These are phyloP conservation scores for Backusella morwellensis DNA, from an alignment of 192 early-diverging fungal species.

Conservation along the genomic window DNA sequence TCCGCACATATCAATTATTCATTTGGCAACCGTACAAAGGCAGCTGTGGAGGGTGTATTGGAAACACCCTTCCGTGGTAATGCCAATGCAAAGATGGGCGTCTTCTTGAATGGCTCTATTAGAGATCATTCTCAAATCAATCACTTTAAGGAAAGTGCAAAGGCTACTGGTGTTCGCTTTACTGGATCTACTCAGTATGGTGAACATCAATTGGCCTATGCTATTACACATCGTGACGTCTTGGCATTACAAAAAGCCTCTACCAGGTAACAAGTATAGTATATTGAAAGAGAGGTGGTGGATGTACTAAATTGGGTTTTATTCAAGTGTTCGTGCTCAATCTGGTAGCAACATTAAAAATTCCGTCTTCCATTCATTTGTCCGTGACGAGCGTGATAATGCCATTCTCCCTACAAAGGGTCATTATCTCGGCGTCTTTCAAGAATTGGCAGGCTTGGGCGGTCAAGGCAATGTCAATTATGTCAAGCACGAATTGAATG, in stretches of 20 bases:
- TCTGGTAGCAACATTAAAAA: slow-evolving; percentile 62
- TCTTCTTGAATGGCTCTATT: slow-evolving; percentile 18
- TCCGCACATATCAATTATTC: slow-evolving; percentile 49
- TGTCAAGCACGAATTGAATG: slow-evolving; percentile 66
- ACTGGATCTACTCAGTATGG: slow-evolving; percentile 8
- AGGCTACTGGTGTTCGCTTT: slow-evolving; percentile 23
- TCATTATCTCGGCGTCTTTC: slow-evolving; percentile 41
- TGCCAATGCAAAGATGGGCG: slow-evolving; percentile 59
- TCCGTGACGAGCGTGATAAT: slow-evolving; percentile 77
- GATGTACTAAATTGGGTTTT: too few species aligned
- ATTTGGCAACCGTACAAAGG: slow-evolving; percentile 36
- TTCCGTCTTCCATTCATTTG: slow-evolving; percentile 62
- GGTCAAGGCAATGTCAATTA: slow-evolving; percentile 71
- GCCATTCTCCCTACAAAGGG: slow-evolving; percentile 74
- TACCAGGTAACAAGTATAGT: neutral
- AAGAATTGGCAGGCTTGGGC: slow-evolving; percentile 81
- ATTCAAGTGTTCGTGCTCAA: slow-evolving; percentile 1
- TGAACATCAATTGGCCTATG: slow-evolving; percentile 8
- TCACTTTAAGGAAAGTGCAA: slow-evolving; percentile 23
- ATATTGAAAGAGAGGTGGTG: too few species aligned
- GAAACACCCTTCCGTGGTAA: slow-evolving; percentile 61
- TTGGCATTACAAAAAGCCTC: slow-evolving; percentile 4
- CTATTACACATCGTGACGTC: neutral
- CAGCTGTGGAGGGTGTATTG: slow-evolving; percentile 42
- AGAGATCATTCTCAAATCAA: slow-evolving; percentile 34